Evolutionary conservation across 305 asterid genomes (phyloP).

Genomic region (Fraxinus dipetala): DNA sequence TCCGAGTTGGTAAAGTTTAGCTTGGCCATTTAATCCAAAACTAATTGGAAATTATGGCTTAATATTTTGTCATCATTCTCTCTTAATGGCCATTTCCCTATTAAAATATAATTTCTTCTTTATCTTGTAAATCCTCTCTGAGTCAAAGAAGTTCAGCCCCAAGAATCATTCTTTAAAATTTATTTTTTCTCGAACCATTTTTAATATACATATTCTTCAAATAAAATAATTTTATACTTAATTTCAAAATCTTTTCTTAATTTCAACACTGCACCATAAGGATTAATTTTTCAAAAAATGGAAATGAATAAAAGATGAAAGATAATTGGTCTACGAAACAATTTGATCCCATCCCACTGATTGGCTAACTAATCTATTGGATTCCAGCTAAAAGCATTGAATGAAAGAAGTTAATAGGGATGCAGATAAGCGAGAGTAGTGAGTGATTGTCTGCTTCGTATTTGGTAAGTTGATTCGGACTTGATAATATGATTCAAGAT

Average conservation of each 20-base stretch:
- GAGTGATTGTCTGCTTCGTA: not conserved
- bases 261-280: too few species aligned
- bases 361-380: not conserved
- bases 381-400: not conserved
- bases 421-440: not conserved
- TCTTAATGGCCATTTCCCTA: not conserved
- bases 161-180: too few species aligned
- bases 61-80: not conserved
- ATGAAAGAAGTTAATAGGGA: not conserved
- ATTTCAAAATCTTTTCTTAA: not conserved
- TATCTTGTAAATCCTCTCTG: not conserved
- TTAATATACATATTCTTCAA: not conserved
- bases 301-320: not conserved
- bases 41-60: slow-evolving; percentile 11
- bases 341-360: not conserved
- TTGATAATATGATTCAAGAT: not conserved
- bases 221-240: too few species aligned
- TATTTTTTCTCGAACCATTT: too few species aligned
- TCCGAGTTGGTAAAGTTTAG: not conserved
- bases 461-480: not conserved
- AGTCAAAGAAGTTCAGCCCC: slow-evolving; percentile 2
- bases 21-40: not conserved
- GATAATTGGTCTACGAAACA: not conserved
- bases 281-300: not conserved
- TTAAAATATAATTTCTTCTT: not conserved